These are phyloP conservation scores for Fusarium neocosmosporiellum DNA, from an alignment of 2,329 filamentous ascomycete species.

Conservation along the genomic window DNA sequence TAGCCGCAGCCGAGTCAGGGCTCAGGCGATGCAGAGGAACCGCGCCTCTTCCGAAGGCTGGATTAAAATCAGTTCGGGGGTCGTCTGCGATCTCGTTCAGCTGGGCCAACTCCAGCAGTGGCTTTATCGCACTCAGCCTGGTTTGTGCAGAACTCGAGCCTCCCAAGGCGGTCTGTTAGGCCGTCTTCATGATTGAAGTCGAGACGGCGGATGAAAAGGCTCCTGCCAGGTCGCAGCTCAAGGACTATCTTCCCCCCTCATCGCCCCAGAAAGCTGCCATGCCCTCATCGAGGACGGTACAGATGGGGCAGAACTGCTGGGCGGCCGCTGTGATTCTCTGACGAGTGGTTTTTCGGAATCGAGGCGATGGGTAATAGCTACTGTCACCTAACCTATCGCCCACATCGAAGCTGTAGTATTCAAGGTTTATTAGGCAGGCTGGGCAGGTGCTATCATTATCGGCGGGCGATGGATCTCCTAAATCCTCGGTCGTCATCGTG, in stretches of 20 bases:
- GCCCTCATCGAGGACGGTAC: not conserved
- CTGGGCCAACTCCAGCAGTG: not conserved
- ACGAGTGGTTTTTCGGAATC: not conserved
- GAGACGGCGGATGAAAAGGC: not conserved
- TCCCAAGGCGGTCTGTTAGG: not conserved
- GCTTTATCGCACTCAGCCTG: not conserved
- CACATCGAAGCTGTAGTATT: not conserved
- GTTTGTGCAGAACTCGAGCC: not conserved
- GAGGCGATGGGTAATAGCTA: not conserved
- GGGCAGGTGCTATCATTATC: not conserved
- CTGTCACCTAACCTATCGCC: not conserved
- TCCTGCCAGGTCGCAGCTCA: not conserved
- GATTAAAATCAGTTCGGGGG: not conserved
- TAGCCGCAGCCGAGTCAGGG: not conserved
- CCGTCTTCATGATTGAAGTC: no score
- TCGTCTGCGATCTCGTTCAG: not conserved
- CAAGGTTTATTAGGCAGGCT: not conserved
- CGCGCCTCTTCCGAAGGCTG: not conserved
- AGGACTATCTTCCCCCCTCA: not conserved
- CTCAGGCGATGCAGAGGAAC: not conserved
- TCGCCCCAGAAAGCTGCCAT: not conserved
- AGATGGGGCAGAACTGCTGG: not conserved
- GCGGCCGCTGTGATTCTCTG: not conserved
- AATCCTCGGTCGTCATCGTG: not conserved
- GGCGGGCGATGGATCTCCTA: not conserved